Base-by-base conservation (phyloP, 2,329 filamentous ascomycete genomes). In the Cercospora zeina region DNA sequence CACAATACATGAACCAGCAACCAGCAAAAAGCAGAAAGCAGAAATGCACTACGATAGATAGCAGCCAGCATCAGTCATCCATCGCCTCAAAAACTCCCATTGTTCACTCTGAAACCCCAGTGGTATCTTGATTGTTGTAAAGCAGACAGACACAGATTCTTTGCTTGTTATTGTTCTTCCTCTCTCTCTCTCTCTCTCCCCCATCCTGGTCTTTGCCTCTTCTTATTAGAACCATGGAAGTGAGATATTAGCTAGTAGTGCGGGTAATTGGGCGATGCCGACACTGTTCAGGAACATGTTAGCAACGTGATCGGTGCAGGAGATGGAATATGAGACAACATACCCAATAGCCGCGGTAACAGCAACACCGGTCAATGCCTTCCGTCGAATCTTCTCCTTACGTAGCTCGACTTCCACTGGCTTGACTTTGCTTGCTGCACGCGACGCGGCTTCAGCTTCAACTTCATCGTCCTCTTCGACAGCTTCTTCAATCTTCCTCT, bases 261-360 rank as follows among this genome's bases (percentile, higher is more conserved):
- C 11, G 67, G 64, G 69, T 69, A 36, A 63, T 63, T 47, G 69
- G 19, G 70, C 70, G 61, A 73, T 65, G 14, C 72, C 65, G 16
- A 69, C 67, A 58, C 71, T 73, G 65, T 51, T 33, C 2, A 19
- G 21, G 27, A 4, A 34, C 1, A 53, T 19, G 67, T 68, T 50
- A 68, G 54, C 51, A 30, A 14, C 19, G 4, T 27, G 4, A 27
- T 47, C 1, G 13, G 8, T 13, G 5, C n/a, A 19, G 7, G 47
- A 19, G 14, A 51, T 7, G 27, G 31, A 21, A 16, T 2, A 45
- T 36, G 10, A 49, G 14, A 59, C 31, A 59, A 89, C 92, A 80
- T 85, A 97, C 95, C 93, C 93, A 76, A 97, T 84, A 61, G 90
- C 91, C 75, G 97, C 83, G 51, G 91, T 95, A 62, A 91, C 91